Base-by-base conservation (phyloP, 768 basidiomycete species). In the Gautieria morchelliformis region DNA sequence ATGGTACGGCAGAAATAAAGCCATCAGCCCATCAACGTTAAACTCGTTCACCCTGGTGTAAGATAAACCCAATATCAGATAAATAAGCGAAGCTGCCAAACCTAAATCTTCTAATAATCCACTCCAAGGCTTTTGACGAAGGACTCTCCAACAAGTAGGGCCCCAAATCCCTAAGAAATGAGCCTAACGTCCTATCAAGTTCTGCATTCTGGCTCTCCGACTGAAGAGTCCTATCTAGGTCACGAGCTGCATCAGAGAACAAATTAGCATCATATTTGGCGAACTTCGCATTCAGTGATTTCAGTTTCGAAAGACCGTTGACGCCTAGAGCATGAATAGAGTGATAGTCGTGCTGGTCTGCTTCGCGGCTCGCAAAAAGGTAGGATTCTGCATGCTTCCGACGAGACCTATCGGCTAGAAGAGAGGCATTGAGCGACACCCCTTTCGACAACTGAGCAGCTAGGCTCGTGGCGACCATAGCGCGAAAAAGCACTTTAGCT, bases 91-190 rank as follows among this genome's bases (percentile, higher is more conserved):
- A 1, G 56, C 2, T 10, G 15, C 59, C 81, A 42, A 61, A 91
- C 94, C 94, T 84, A 71, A 97, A 96, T 57, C 93, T 76, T 64
- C 90, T 76, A 3, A 98, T 91, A 24, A 98, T 79, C 95, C 95
- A 99, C 65, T 99, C 96, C 27, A 99, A 66, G 9, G 90, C 80
- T 68, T 87, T 93, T 19, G 83, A 85, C 0, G 90, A 80, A 0
- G 91, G 87, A 35, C 81, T 74, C 41, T 95, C 85, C 72, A 92
- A 76, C 44, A 98, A 69, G 75, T 87, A 89, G 9, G 84, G 85
- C 2, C 90, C 89, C 15, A 99, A 74, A 44, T 85, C 68, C 42
- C 78, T 70, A 45, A 97, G 65, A 63, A 91, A 87, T 7, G 72
- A 72, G 20, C 75, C 74, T 56, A 98, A 74, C 4, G 73, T 70